Percentiles rank a stretch among this genome's conserved stretches.
Evolutionary conservation across 495 filamentous ascomycete species (phyloP).

Genomic region (Podospora pseudoanserina): DNA sequence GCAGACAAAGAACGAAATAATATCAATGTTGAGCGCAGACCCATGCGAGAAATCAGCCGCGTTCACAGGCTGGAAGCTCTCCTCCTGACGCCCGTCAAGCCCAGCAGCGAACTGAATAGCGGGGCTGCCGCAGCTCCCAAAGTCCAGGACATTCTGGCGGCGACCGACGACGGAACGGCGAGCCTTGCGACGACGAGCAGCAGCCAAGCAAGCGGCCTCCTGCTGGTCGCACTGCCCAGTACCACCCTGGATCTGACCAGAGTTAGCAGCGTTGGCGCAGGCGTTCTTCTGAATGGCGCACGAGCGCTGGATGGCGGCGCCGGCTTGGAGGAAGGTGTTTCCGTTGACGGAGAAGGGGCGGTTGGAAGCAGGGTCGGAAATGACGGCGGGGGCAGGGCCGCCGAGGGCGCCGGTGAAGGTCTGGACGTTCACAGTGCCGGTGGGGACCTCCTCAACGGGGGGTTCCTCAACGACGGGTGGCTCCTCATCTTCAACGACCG

Average conservation of each 20-base stretch:
- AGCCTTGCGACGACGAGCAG: constrained; percentile 22
- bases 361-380: constrained; percentile 39
- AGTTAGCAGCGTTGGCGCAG: constrained; percentile 54
- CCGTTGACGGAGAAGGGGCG: constrained; percentile 57
- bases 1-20: constrained; percentile 57
- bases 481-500: constrained; percentile 41
- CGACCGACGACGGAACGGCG: constrained; percentile 26
- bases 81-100: constrained; percentile 51
- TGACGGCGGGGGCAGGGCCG: constrained; percentile 48
- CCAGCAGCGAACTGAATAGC: constrained; percentile 54
- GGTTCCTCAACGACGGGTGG: constrained; percentile 35
- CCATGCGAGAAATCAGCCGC: constrained; percentile 55
- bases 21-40: constrained; percentile 51
- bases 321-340: constrained; percentile 47
- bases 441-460: constrained; percentile 16
- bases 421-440: constrained; percentile 48
- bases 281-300: constrained; percentile 56
- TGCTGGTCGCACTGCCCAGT: constrained; percentile 49
- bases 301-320: constrained; percentile 50
- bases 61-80: constrained; percentile 50
- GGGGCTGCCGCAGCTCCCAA: constrained; percentile 51
- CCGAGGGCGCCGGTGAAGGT: constrained; percentile 55
- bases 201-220: constrained; percentile 43
- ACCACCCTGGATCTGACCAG: constrained; percentile 39
- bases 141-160: constrained; percentile 34